Conservation (phyloP, 305 asterid genomes). For the Fraxinus floribunda region DNA sequence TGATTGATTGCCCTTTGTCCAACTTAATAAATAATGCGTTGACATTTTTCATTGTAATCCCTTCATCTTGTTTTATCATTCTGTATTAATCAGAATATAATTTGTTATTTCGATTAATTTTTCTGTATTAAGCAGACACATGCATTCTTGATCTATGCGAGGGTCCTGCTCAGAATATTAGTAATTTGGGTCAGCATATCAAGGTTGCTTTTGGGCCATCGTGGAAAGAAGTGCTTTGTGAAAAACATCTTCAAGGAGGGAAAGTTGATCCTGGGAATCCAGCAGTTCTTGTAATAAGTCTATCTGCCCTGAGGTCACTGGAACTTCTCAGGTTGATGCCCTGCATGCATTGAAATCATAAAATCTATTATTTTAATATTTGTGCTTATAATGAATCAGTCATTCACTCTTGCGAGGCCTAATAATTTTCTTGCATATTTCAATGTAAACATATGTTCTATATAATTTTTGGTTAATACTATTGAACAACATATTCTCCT, state of each 20-base stretch:
- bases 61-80: slow-evolving; percentile 1
- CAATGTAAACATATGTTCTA: not conserved
- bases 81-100: slow-evolving; percentile 15
- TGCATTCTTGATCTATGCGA: slow-evolving; percentile 56
- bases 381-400: not conserved
- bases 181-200: slow-evolving; percentile 54
- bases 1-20: not conserved
- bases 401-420: not conserved
- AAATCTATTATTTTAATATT: not conserved
- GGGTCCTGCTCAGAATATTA: slow-evolving; percentile 30
- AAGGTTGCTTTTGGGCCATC: slow-evolving; percentile 73
- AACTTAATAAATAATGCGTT: not conserved
- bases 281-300: slow-evolving; percentile 72
- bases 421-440: not conserved
- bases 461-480: not conserved
- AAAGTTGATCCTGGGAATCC: slow-evolving; percentile 75
- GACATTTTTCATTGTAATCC: not conserved
- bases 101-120: slow-evolving; percentile 3
- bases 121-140: slow-evolving; percentile 42
- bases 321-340: slow-evolving; percentile 72
- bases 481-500: slow-evolving; percentile 24
- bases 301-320: slow-evolving; percentile 70
- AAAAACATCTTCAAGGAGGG: slow-evolving; percentile 52
- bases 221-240: slow-evolving; percentile 64
- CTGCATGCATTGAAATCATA: slow-evolving; percentile 4